Percentiles rank a stretch among this genome's conserved stretches.
Evolutionary conservation across 2,329 filamentous ascomycete genomes (phyloP).

Genomic region (Hypoxylon sp.): DNA sequence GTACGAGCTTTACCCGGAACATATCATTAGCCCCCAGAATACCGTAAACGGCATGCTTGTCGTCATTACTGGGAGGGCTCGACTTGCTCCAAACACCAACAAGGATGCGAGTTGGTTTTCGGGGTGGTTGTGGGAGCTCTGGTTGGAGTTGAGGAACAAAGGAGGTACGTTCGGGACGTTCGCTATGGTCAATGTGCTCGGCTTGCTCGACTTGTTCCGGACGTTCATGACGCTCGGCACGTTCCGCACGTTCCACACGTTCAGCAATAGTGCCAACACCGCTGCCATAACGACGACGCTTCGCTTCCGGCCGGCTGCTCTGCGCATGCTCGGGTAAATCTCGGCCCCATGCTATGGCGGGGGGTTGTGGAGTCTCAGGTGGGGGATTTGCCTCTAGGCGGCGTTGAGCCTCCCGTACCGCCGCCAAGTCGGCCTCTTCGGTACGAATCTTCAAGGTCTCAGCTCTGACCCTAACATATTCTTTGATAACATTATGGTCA

Average conservation of each 20-base stretch:
- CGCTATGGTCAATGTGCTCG: slow-evolving; percentile 4
- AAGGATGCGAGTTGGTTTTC: slow-evolving; percentile 70
- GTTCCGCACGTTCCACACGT: slow-evolving; percentile 49
- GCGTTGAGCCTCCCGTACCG: slow-evolving; percentile 64
- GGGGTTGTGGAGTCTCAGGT: slow-evolving; percentile 60
- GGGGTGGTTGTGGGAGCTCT: slow-evolving; percentile 29
- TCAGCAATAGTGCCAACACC: slow-evolving; percentile 56
- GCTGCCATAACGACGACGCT: slow-evolving; percentile 64
- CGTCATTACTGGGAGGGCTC: slow-evolving; percentile 60
- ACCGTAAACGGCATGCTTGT: slow-evolving; percentile 75
- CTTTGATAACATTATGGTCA: slow-evolving; percentile 72
- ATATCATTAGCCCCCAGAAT: slow-evolving; percentile 75
- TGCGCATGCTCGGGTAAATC: slow-evolving; percentile 63
- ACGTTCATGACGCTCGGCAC: slow-evolving; percentile 46
- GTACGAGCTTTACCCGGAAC: slow-evolving; percentile 74
- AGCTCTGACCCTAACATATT: slow-evolving; percentile 71
- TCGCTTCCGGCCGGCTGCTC: slow-evolving; percentile 58
- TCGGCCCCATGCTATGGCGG: slow-evolving; percentile 67
- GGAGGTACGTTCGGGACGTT: slow-evolving; percentile 47
- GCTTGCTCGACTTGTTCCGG: slow-evolving; percentile 14
- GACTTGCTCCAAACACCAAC: slow-evolving; percentile 74
- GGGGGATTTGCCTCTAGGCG: slow-evolving; percentile 62
- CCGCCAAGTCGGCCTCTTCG: slow-evolving; percentile 59
- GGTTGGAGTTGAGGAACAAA: slow-evolving; percentile 24
- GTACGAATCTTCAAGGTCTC: slow-evolving; percentile 55